A percentile compares a stretch with the other conserved stretches of the same genome.
phyloP scores from a whole-genome alignment of 306 rosid species.

The Arachis stenosperma region DNA sequence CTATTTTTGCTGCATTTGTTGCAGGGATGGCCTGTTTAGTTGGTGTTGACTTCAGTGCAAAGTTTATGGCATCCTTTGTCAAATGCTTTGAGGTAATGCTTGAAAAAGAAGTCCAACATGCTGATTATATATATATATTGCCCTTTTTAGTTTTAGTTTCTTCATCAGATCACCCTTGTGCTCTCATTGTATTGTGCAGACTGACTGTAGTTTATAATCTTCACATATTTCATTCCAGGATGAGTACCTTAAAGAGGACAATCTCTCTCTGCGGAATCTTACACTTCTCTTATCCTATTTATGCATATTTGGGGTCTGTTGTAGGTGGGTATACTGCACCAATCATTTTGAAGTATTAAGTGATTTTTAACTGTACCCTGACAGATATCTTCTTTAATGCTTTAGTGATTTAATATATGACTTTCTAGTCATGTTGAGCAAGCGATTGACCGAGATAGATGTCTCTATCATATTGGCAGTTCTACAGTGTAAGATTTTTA shows the following conservation, averaged over 20 bases:
- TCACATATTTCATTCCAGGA: constrained; percentile 55
- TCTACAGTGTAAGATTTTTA: constrained; percentile 29
- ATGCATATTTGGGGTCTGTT: constrained; percentile 82
- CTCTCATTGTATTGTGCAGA: constrained; percentile 23
- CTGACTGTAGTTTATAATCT: constrained; percentile 17
- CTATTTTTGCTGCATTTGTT: constrained; percentile 85
- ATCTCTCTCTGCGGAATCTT: constrained; percentile 82
- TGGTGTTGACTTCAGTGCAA: constrained; percentile 82
- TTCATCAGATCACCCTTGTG: constrained; percentile 28
- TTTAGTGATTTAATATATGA: constrained; percentile 87
- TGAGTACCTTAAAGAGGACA: constrained; percentile 75
- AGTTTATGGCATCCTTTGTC: constrained; percentile 81
- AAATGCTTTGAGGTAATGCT: constrained; percentile 75
- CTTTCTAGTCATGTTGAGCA: constrained; percentile 76
- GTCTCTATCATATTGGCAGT: constrained; percentile 80
- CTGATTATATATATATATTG: not conserved
- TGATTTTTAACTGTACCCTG: constrained; percentile 18
- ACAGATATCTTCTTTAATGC: constrained; percentile 42
- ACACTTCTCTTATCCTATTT: constrained; percentile 81
- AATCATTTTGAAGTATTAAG: constrained; percentile 15
- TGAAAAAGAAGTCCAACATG: constrained; percentile 18
- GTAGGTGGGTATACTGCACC: constrained; percentile 54
- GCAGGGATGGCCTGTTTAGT: constrained; percentile 84
- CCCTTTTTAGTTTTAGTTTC: constrained; percentile 29
- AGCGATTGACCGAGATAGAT: constrained; percentile 72